phyloP scores from a whole-genome alignment of 2,329 filamentous ascomycete genomes.

The Aspergillus sojae region DNA sequence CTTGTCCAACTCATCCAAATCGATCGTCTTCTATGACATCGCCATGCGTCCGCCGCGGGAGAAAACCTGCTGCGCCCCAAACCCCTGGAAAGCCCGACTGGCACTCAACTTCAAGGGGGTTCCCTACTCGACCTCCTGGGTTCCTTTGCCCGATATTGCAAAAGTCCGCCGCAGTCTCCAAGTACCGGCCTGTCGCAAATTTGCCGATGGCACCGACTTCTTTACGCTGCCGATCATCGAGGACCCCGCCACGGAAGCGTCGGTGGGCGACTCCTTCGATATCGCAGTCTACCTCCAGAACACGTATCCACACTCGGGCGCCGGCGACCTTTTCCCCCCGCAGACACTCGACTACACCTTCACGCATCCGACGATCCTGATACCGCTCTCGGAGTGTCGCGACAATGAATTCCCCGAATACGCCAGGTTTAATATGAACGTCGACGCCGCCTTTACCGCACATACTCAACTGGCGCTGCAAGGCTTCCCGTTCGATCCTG shows the following conservation, averaged over 20 bases:
- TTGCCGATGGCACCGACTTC: constrained; percentile 60
- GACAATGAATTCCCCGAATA: constrained; percentile 40
- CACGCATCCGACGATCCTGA: constrained; percentile 28
- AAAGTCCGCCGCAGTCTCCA: constrained; percentile 51
- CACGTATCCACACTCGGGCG: constrained; percentile 51
- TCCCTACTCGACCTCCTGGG: constrained; percentile 56
- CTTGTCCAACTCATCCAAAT: neutral
- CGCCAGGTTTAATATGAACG: constrained; percentile 55
- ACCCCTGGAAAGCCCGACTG: constrained; percentile 55
- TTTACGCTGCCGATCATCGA: constrained; percentile 62
- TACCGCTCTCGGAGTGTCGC: constrained; percentile 40
- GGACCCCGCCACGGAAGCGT: constrained; percentile 45
- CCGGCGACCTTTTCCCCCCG: constrained; percentile 51
- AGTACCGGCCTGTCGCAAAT: constrained; percentile 55
- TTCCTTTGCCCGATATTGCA: constrained; percentile 56
- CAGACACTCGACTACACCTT: constrained; percentile 47
- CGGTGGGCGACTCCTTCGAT: constrained; percentile 66
- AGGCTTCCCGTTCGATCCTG: constrained; percentile 56
- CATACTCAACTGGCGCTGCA: constrained; percentile 47
- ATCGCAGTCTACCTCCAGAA: constrained; percentile 64
- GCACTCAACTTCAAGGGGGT: constrained; percentile 55
- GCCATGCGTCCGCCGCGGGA: constrained; percentile 36
- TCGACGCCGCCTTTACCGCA: constrained; percentile 58
- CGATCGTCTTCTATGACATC: constrained; percentile 54
- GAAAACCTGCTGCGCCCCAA: constrained; percentile 38